Conservation (phyloP, 495 filamentous ascomycete species). For the Hyaloscypha variabilis region DNA sequence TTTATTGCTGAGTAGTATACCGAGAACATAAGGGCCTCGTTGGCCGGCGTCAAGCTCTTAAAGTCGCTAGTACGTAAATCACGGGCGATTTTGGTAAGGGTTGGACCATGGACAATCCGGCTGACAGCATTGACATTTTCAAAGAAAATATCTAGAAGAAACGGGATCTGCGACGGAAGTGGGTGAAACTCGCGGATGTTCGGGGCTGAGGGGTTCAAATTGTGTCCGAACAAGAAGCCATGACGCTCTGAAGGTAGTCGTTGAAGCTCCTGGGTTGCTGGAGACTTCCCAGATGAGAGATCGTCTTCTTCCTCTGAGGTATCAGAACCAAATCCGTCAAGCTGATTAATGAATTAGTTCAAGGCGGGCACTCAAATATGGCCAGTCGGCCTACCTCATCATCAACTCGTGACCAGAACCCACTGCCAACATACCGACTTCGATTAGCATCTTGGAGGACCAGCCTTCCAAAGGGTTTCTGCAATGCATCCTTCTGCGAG, state of each 20-base stretch:
- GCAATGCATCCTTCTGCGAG: conserved; percentile 5
- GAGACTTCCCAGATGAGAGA: conserved; percentile 29
- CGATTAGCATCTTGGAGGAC: conserved; percentile 15
- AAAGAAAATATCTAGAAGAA: conserved; percentile 51
- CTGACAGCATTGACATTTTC: conserved; percentile 55
- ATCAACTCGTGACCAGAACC: conserved; percentile 16
- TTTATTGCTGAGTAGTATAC: conserved; percentile 62
- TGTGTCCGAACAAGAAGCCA: conserved; percentile 56
- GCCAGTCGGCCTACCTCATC: conserved; percentile 6
- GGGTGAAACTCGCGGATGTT: conserved; percentile 50
- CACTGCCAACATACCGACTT: conserved; percentile 14
- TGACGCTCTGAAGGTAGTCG: conserved; percentile 51
- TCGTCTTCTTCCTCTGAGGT: conserved; percentile 44
- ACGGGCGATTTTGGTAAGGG: conserved; percentile 47
- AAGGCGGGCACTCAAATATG: conserved; percentile 43
- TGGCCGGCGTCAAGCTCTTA: conserved; percentile 40
- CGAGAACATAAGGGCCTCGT: conserved; percentile 61
- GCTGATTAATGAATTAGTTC: conserved; percentile 40
- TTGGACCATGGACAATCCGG: conserved; percentile 56
- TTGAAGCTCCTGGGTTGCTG: conserved; percentile 42
- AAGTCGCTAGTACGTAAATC: conserved; percentile 38
- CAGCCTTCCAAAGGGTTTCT: conserved; percentile 17
- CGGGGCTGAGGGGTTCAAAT: conserved; percentile 35
- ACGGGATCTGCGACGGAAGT: conserved; percentile 53
- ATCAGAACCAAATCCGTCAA: conserved; percentile 37